A percentile compares a stretch with the other conserved stretches of the same genome.
Evolutionary conservation across 768 basidiomycete genomes (phyloP).

Genomic region (Lentinula raphanica): DNA sequence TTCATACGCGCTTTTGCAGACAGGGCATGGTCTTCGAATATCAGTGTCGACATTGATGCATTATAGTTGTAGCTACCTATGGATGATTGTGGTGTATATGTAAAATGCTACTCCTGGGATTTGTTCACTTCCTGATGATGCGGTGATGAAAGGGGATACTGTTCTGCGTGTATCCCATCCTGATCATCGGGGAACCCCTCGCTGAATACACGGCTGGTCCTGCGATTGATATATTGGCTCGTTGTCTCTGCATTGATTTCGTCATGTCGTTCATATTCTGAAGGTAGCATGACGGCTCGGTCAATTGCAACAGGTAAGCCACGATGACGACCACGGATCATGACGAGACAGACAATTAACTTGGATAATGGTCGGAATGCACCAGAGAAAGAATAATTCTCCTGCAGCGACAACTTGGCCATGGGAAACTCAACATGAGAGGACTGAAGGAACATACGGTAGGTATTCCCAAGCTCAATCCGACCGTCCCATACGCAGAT

Average conservation of each 20-base stretch:
- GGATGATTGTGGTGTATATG: not conserved
- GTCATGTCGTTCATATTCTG: constrained; percentile 41
- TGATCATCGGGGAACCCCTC: constrained; percentile 5
- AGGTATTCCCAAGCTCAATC: constrained; percentile 86
- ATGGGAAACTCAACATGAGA: not conserved
- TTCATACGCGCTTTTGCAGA: constrained; percentile 47
- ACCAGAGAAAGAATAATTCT: constrained; percentile 78
- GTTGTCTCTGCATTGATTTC: not conserved
- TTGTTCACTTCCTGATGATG: not conserved
- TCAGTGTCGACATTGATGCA: constrained; percentile 32
- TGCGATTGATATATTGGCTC: not conserved
- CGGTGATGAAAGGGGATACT: not conserved
- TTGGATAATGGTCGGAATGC: constrained; percentile 79
- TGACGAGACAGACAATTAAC: constrained; percentile 79
- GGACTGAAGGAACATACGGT: constrained; percentile 40
- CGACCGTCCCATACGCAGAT: constrained; percentile 85
- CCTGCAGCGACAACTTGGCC: constrained; percentile 33
- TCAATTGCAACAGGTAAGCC: constrained; percentile 86
- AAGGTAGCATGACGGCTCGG: constrained; percentile 78
- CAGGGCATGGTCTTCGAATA: constrained; percentile 39
- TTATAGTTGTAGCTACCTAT: not conserved
- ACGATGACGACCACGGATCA: constrained; percentile 92
- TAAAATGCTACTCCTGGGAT: not conserved
- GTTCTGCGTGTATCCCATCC: not conserved
- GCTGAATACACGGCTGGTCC: constrained; percentile 3